These are phyloP conservation scores for Tagetes erecta DNA, from an alignment of 129 eudicot species.

Conservation along the genomic window DNA sequence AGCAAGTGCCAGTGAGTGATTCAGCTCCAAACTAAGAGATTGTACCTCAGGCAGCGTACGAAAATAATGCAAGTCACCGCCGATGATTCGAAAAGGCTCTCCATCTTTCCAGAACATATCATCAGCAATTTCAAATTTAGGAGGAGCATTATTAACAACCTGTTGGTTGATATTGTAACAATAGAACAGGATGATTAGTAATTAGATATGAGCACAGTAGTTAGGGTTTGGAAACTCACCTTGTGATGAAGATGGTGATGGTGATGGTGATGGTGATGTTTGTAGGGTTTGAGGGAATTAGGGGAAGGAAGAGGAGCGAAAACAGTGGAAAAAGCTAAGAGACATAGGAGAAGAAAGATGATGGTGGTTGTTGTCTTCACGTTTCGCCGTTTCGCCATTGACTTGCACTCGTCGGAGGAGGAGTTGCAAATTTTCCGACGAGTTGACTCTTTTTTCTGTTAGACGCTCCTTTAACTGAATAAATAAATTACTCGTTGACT, in stretches of 20 bases:
- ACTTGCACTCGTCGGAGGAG: not conserved
- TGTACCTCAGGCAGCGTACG: slow-evolving; percentile 78
- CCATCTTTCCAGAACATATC: slow-evolving; percentile 95
- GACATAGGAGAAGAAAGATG: slow-evolving; percentile 22
- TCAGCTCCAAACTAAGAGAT: not conserved
- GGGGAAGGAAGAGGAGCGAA: slow-evolving; percentile 33
- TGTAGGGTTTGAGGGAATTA: slow-evolving; percentile 16
- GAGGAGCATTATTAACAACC: slow-evolving; percentile 24
- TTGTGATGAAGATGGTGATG: slow-evolving; percentile 18
- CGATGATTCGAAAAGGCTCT: slow-evolving; percentile 79
- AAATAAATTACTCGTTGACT: not conserved
- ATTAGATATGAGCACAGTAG: not conserved
- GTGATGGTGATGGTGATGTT: slow-evolving; percentile 18
- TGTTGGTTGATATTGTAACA: not conserved
- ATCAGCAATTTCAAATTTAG: slow-evolving; percentile 69
- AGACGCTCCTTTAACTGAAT: not conserved
- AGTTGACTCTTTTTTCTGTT: not conserved
- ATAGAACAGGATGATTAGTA: no score
- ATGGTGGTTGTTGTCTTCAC: slow-evolving; percentile 16
- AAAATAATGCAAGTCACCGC: slow-evolving; percentile 95
- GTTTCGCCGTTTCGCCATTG: slow-evolving; percentile 38
- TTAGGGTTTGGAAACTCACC: slow-evolving; percentile 16
- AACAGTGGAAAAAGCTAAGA: slow-evolving; percentile 33
- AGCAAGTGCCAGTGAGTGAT: not conserved
- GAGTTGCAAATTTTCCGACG: slow-evolving; percentile 16